These are phyloP conservation scores for Wickerhamomyces hampshirensis DNA, from an alignment of 805 yeast species.

Conservation along the genomic window DNA sequence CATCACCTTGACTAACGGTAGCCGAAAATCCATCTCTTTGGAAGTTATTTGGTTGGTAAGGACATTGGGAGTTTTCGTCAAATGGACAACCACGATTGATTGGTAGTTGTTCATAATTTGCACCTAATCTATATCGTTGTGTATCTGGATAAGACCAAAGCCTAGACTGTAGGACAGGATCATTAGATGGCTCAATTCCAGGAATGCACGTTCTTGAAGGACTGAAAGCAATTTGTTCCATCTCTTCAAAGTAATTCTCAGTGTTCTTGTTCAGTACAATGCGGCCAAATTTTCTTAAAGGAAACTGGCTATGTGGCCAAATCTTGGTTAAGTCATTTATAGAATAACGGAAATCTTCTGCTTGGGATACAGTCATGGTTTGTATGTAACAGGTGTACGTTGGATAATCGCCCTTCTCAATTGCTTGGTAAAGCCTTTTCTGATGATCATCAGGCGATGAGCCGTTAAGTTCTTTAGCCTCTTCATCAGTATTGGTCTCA, in stretches of 20 bases:
- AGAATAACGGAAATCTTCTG: constrained; percentile 42
- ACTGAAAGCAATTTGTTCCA: constrained; percentile 36
- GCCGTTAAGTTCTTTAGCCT: constrained; percentile 43
- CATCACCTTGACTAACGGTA: constrained; percentile 41
- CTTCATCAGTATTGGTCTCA: constrained; percentile 38
- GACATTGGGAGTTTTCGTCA: constrained; percentile 37
- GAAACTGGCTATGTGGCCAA: constrained; percentile 55
- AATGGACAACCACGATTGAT: constrained; percentile 44
- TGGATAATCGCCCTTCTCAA: constrained; percentile 46
- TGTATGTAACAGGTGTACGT: constrained; percentile 51
- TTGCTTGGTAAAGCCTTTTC: constrained; percentile 35
- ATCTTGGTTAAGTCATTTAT: constrained; percentile 52
- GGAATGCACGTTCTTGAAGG: constrained; percentile 1
- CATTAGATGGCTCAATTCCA: background rate
- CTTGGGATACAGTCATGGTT: constrained; percentile 54
- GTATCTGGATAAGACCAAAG: constrained; percentile 1
- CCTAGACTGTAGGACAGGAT: constrained; percentile 40
- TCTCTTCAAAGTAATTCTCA: constrained; percentile 43
- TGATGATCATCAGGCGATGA: constrained; percentile 47
- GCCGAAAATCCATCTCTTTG: constrained; percentile 62
- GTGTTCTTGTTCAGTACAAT: constrained; percentile 52
- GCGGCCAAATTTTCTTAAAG: constrained; percentile 51
- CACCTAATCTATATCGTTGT: constrained; percentile 52
- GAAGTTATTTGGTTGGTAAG: constrained; percentile 39
- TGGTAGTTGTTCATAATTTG: constrained; percentile 62